Percentiles rank a stretch among this genome's conserved stretches.
Conservation (phyloP, 441 rosid genomes). For the Biscutella laevigata region DNA sequence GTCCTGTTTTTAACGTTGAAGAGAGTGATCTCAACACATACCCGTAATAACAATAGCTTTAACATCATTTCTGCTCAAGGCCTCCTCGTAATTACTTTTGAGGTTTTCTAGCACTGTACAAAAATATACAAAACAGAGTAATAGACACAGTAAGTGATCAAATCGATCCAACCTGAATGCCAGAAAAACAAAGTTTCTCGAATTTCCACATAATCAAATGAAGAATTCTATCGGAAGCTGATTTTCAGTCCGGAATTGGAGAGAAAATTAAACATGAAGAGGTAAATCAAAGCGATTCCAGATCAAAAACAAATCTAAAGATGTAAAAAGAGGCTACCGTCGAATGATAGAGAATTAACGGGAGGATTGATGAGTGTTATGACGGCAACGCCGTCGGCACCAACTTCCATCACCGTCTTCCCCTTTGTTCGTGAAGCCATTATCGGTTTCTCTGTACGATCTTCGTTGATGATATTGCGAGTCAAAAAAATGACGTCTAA, state of each 20-base stretch:
- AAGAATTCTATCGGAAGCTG: too few species aligned
- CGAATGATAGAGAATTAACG: constrained; percentile 81
- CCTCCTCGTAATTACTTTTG: constrained; percentile 66
- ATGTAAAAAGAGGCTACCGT: constrained; percentile 37
- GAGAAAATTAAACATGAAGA: neutral
- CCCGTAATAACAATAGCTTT: constrained; percentile 91
- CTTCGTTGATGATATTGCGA: constrained; percentile 16
- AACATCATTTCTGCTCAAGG: constrained; percentile 75
- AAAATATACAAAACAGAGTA: constrained; percentile 5
- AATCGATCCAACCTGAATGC: too few species aligned
- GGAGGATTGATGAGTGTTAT: constrained; percentile 88
- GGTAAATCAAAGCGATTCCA: neutral
- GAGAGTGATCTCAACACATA: constrained; percentile 15
- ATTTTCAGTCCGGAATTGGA: too few species aligned
- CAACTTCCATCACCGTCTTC: constrained; percentile 66
- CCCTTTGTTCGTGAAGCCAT: constrained; percentile 45
- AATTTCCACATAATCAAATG: too few species aligned
- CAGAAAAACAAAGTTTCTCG: too few species aligned
- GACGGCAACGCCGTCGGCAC: constrained; percentile 80
- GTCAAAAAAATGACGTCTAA: too few species aligned
- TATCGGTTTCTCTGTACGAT: neutral
- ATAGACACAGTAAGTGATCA: too few species aligned
- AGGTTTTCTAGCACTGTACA: constrained; percentile 64
- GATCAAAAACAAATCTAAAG: neutral
- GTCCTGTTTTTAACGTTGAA: neutral